Conservation (phyloP, 345 rosid genomes). For the Alliaria petiolata region DNA sequence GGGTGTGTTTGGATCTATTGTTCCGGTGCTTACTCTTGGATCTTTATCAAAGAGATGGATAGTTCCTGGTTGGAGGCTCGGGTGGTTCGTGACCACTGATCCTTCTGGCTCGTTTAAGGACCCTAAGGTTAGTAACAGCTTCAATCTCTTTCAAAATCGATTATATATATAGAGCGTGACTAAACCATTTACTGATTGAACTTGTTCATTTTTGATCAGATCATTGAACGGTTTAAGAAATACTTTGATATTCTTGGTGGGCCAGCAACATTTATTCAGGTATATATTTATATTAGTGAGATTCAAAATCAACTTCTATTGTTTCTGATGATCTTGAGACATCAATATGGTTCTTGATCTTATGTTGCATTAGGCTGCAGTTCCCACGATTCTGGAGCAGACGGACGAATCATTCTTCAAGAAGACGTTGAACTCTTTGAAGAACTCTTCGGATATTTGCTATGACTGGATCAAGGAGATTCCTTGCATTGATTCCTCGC, state of each 20-base stretch:
- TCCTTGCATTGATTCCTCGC: conserved; percentile 61
- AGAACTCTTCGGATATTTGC: conserved; percentile 58
- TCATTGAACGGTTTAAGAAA: conserved; percentile 74
- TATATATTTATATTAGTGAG: conserved; percentile 11
- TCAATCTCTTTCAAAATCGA: neutral
- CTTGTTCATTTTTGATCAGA: conserved; percentile 35
- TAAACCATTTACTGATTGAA: neutral
- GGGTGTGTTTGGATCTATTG: conserved; percentile 81
- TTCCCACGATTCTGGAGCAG: conserved; percentile 60
- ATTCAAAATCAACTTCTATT: too few species aligned
- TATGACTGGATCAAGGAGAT: conserved; percentile 61
- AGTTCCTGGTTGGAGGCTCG: conserved; percentile 97
- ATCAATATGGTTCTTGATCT: neutral
- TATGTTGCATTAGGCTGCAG: conserved; percentile 60
- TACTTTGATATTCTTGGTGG: conserved; percentile 94
- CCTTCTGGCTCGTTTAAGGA: conserved; percentile 68
- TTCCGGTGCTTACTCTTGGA: conserved; percentile 86
- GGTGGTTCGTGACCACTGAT: conserved; percentile 84
- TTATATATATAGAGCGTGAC: too few species aligned
- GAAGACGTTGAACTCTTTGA: conserved; percentile 54
- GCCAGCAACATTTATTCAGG: conserved; percentile 97
- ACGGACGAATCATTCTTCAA: conserved; percentile 67
- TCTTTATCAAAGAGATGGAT: conserved; percentile 97
- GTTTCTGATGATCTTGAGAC: neutral
- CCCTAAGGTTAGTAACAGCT: conserved; percentile 53